Percentiles rank a stretch among this genome's conserved stretches.
These are phyloP conservation scores for Diaporthe citriasiana DNA, from an alignment of 2,329 filamentous ascomycete species.

Conservation along the genomic window DNA sequence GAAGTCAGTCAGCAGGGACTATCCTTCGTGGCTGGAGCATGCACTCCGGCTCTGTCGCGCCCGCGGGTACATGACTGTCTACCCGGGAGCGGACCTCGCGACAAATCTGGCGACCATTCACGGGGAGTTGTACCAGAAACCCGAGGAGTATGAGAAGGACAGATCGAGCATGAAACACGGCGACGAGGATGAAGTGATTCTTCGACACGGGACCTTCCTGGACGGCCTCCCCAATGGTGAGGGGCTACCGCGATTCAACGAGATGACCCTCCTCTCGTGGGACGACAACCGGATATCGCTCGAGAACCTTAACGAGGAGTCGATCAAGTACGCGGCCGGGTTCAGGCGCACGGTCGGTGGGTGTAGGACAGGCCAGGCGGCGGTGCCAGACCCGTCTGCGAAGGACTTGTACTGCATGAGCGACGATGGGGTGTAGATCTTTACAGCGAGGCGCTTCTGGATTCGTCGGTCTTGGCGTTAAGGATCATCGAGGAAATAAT, in stretches of 20 bases:
- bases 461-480: slow-evolving; percentile 22
- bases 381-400: slow-evolving; percentile 55
- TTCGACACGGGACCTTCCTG: slow-evolving; percentile 57
- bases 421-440: slow-evolving; percentile 46
- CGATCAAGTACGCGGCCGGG: slow-evolving; percentile 65
- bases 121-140: slow-evolving; percentile 78
- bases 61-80: slow-evolving; percentile 83
- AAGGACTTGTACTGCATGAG: slow-evolving; percentile 77
- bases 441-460: slow-evolving; percentile 38
- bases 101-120: slow-evolving; percentile 79
- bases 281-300: slow-evolving; percentile 66
- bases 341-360: slow-evolving; percentile 79
- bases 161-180: slow-evolving; percentile 46
- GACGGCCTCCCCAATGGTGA: slow-evolving; percentile 62
- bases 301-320: slow-evolving; percentile 58
- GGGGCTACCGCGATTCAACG: slow-evolving; percentile 57
- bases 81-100: slow-evolving; percentile 74
- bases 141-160: slow-evolving; percentile 74
- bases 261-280: slow-evolving; percentile 74
- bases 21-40: slow-evolving; percentile 85
- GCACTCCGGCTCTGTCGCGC: slow-evolving; percentile 81
- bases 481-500: background rate
- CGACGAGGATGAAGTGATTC: slow-evolving; percentile 47
- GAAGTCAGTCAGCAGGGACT: slow-evolving; percentile 76
- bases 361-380: slow-evolving; percentile 59